Base-by-base conservation (phyloP, 2,329 filamentous ascomycete species). In the Monilinia laxa region DNA sequence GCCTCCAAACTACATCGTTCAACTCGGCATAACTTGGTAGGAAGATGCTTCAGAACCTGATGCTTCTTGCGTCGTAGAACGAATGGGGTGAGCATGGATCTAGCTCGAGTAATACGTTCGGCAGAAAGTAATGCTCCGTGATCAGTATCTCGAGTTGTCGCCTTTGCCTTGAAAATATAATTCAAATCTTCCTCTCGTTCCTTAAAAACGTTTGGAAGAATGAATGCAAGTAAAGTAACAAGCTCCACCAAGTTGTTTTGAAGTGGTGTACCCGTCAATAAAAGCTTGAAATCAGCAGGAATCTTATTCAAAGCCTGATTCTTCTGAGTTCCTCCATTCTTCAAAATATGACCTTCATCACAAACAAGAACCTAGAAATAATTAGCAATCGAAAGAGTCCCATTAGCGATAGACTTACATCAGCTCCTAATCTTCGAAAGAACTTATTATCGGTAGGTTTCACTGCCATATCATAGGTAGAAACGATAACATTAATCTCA, bases 241-340 rank as follows among this genome's bases (percentile, higher is more conserved):
- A 99, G 86, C 79, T 99, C 95, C 75, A 94, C 89, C 25, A 99
- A 82, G 76, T 98, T 98, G 79, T 99, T 96, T 77, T 96, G 92
- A 2, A 99, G 84, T 0, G 95, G 95, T 0, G 95, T 99, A 53
- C 95, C 95, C 38, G 89, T 92, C 35, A 99, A 84, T 4, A 99
- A 83, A 62, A 99, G 85, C 69, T 93, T 88, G 83, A 95, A 97
- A n/a, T 86, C 81, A 0, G 92, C 89, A 0, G 85, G 85, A 64
- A 99, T 93, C 47, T 86, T 84, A 74, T 91, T 87, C 63, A 98
- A 82, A 68, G 91, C 89, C 73, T 87, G 85, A 77, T 97, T 97
- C 7, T 92, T 84, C 64, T 91, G 87, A 0, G 93, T 96, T 57
- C 88, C 87, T 2, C 89, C 88, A 76, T 97, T 98, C 80, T 97